A percentile compares a stretch with the other conserved stretches of the same genome.
phyloP scores from a whole-genome alignment of 1,139 yeast species.

The Suhomyces bribrorum region DNA sequence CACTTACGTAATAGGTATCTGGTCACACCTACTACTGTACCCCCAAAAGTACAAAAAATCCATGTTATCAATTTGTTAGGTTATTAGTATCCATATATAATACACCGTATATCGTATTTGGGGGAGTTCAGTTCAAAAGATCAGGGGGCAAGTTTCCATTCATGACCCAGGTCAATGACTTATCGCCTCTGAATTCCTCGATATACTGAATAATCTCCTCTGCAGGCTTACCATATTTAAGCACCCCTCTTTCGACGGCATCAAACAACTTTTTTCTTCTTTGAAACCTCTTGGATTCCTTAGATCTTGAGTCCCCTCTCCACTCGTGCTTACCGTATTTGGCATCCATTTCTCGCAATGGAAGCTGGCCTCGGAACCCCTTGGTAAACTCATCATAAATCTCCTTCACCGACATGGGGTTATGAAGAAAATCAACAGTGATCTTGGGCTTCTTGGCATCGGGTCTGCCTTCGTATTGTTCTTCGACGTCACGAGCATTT shows the following conservation, averaged over 20 bases:
- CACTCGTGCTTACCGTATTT: slow-evolving; percentile 49
- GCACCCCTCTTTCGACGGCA: slow-evolving; percentile 45
- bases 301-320: slow-evolving; percentile 52
- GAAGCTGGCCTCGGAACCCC: slow-evolving; percentile 50
- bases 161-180: slow-evolving; percentile 52
- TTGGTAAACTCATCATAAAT: slow-evolving; percentile 50
- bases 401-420: slow-evolving; percentile 49
- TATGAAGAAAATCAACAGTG: slow-evolving; percentile 43
- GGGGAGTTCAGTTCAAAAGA: slow-evolving; percentile 19
- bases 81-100: neutral
- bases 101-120: neutral
- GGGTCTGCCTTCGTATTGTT: slow-evolving; percentile 9
- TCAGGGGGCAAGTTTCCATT: slow-evolving; percentile 49
- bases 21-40: too few relatives aligned
- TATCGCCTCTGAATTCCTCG: slow-evolving; percentile 47
- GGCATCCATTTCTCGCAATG: slow-evolving; percentile 46
- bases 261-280: slow-evolving; percentile 49
- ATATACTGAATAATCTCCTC: slow-evolving; percentile 47
- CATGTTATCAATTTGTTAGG: too few relatives aligned
- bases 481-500: slow-evolving; percentile 12
- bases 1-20: too few relatives aligned
- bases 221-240: slow-evolving; percentile 42
- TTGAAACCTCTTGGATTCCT: slow-evolving; percentile 48
- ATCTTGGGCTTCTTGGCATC: slow-evolving; percentile 38
- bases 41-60: too few relatives aligned